Conservation (phyloP, 179 eudicot species). For the Camellia oleifera region DNA sequence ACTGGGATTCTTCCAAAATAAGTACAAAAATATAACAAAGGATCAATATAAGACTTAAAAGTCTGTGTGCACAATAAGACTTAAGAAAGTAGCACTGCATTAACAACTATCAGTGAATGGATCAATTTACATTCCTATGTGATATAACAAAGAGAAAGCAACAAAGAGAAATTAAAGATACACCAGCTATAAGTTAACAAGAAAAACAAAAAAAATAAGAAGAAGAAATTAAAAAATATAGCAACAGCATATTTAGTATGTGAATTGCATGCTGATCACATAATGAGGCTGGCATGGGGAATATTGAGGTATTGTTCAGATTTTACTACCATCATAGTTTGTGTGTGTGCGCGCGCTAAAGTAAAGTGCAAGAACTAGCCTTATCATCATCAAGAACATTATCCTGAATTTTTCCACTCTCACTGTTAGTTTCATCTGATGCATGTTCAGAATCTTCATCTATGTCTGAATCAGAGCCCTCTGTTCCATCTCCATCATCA, state of each 20-base stretch:
- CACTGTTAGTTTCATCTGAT: conserved; percentile 39
- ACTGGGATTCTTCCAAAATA: neutral
- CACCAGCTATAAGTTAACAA: neutral
- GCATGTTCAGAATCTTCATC: conserved; percentile 56
- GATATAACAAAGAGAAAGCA: conserved; percentile 6
- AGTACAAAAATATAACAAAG: neutral
- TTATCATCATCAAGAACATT: conserved; percentile 38
- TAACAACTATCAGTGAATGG: neutral
- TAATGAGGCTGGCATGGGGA: neutral
- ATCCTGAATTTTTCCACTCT: conserved; percentile 36
- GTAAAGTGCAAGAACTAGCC: conserved; percentile 36
- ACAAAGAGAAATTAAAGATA: neutral
- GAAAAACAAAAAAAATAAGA: neutral
- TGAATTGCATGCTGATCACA: neutral
- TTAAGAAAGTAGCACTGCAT: neutral
- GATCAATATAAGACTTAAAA: neutral
- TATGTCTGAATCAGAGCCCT: conserved; percentile 28
- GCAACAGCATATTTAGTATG: neutral
- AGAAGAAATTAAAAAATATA: neutral
- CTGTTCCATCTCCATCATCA: conserved; percentile 54
- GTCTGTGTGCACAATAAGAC: neutral
- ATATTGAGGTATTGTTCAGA: neutral
- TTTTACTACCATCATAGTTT: neutral
- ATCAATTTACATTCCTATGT: neutral
- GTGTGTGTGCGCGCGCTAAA: neutral